Evolutionary conservation across 371 early-diverging fungal species (phyloP).

Genomic region (Rhizopus arrhizus): DNA sequence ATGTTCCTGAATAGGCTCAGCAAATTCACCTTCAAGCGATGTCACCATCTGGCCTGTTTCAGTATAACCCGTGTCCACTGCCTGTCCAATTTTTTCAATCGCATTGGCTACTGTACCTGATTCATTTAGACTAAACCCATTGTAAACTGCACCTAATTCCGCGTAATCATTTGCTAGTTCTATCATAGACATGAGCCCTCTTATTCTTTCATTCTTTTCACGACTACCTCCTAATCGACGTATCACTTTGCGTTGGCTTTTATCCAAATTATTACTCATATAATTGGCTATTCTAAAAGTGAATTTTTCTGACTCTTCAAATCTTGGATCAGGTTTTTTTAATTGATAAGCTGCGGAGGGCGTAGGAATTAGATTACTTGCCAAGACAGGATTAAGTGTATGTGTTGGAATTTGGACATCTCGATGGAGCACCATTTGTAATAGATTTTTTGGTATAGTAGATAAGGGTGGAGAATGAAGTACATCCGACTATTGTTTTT

Average conservation of each 20-base stretch:
- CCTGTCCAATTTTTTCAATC: conserved; percentile 89
- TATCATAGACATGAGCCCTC: conserved; percentile 8
- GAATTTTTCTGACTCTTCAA: conserved; percentile 79
- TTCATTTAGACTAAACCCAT: conserved; percentile 91
- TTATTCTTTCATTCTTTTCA: background rate
- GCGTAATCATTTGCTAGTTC: conserved; percentile 74
- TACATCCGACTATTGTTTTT: conserved; percentile 65
- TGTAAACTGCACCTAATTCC: conserved; percentile 91
- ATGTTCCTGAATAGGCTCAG: conserved; percentile 88
- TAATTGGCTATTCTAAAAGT: conserved; percentile 76
- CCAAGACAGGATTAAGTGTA: conserved; percentile 24
- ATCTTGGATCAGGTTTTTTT: conserved; percentile 72
- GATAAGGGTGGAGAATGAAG: conserved; percentile 57
- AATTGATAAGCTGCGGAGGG: conserved; percentile 63
- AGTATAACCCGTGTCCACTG: conserved; percentile 82
- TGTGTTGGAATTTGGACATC: conserved; percentile 29
- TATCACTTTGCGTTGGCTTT: conserved; percentile 68
- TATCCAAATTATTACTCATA: conserved; percentile 70
- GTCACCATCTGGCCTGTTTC: conserved; percentile 72
- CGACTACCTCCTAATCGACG: conserved; percentile 67
- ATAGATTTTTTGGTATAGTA: conserved; percentile 60
- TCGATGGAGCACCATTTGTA: conserved; percentile 49
- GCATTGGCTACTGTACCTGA: conserved; percentile 71
- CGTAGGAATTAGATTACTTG: conserved; percentile 53
- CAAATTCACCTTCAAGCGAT: conserved; percentile 75